Conservation (phyloP, 83 land plant genomes). For the Diphasiastrum complanatum region DNA sequence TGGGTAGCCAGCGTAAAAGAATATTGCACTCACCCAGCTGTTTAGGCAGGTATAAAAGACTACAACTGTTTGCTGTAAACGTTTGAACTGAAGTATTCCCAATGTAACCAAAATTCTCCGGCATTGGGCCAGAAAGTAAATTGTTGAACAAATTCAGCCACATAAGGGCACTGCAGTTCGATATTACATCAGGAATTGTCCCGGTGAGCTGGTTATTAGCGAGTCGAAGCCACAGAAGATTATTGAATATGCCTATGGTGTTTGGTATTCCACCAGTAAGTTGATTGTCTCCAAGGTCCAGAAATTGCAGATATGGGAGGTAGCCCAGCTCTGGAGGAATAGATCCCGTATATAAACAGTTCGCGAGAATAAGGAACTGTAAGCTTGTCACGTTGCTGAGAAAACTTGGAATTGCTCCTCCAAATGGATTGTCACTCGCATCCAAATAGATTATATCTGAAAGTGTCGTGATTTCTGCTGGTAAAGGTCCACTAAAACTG, state of each 20-base stretch:
- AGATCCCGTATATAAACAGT: slow-evolving; percentile 27
- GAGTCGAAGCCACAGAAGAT: slow-evolving; percentile 29
- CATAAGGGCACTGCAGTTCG: slow-evolving; percentile 32
- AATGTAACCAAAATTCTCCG: no score
- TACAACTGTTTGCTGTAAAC: slow-evolving; percentile 35
- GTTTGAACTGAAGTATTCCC: slow-evolving; percentile 20
- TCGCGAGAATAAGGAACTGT: slow-evolving; percentile 16
- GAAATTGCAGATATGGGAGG: slow-evolving; percentile 19
- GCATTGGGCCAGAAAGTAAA: no score
- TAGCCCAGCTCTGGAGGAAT: slow-evolving; percentile 34
- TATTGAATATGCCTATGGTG: slow-evolving; percentile 31
- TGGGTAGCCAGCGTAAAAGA: no score
- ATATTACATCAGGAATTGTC: slow-evolving; percentile 39
- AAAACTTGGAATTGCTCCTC: no score
- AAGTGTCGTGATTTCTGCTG: slow-evolving; percentile 32
- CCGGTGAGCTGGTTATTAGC: slow-evolving; percentile 38
- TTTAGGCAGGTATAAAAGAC: slow-evolving; percentile 39
- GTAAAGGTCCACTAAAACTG: no score
- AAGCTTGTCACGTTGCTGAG: no score
- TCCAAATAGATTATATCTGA: no score
- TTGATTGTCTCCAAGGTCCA: slow-evolving; percentile 38
- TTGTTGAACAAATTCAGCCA: slow-evolving; percentile 38
- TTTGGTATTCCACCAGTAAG: slow-evolving; percentile 38
- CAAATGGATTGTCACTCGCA: no score
- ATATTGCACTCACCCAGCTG: slow-evolving; percentile 30